Evolutionary conservation across 495 filamentous ascomycete species (phyloP), one percentile per base, ranked within the genome.

Genomic region (Hypoxylon trugodes): DNA sequence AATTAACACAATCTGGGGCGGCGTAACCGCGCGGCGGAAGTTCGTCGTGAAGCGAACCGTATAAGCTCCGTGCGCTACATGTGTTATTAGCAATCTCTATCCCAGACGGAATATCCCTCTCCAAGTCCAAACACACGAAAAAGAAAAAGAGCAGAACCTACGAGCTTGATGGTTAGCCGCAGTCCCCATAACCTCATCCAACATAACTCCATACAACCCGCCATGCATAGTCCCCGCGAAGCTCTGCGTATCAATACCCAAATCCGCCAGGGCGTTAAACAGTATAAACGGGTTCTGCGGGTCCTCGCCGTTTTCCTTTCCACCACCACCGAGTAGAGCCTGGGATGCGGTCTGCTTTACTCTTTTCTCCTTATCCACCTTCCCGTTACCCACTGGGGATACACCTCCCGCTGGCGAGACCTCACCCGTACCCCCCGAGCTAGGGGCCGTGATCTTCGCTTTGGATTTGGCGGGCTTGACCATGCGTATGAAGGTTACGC

Each of bases 171-270:
- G 10, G 21, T 69, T 69, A 21, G 52, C 66, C 21, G 66, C 65
- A 0, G 46, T 62, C 1, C 86, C 86, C 72, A 84, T 81, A 1
- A 75, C 72, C 69, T 77, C 69, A 37, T 77, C 73, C 37, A 90
- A 59, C 8, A 90, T 67, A 6, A 82, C 79, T 15, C 81, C 82
- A 35, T 83, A 77, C 30, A 87, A 76, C 10, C 85, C 87, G 22
- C 86, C 87, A 69, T 89, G 87, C 40, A 80, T 73, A 15, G 83
- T 76, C 13, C 81, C 72, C 18, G 80, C 76, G 62, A 79, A 84
- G 12, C 86, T 86, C 69, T 86, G 86, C 55, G 86, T 47, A 38
- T 77, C 78, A 10, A 69, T 70, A 13, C 82, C 83, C 3, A 87
- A 72, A 12, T 77, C 79, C 13, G 84, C 58, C n/a, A 87, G 69